A percentile compares a stretch with the other conserved stretches of the same genome.
Evolutionary conservation across 2,329 filamentous ascomycete genomes (phyloP).

Genomic region (Fusarium miscanthi): DNA sequence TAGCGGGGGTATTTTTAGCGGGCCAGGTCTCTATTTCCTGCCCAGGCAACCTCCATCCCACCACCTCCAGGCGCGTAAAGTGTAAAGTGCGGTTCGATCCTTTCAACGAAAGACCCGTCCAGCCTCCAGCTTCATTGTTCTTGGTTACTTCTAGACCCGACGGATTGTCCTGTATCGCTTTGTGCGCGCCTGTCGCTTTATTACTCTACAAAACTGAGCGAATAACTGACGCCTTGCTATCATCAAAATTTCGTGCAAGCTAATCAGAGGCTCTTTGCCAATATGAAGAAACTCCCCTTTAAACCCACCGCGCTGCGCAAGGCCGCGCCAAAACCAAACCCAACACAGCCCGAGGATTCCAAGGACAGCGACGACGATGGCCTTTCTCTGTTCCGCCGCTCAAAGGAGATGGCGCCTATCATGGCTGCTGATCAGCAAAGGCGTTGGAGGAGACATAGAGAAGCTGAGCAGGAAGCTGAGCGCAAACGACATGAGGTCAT

Average conservation of each 20-base stretch:
- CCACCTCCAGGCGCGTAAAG: constrained; percentile 35
- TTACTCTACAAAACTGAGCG: neutral
- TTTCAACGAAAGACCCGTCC: neutral
- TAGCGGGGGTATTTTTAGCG: constrained; percentile 38
- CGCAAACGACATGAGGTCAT: constrained; percentile 24
- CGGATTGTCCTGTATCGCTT: neutral
- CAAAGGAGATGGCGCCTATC: constrained; percentile 61
- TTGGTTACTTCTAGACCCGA: neutral
- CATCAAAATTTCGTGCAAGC: constrained; percentile 5
- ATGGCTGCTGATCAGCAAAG: constrained; percentile 56
- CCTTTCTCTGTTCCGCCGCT: constrained; percentile 62
- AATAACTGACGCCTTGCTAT: constrained; percentile 18
- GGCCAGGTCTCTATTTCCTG: neutral
- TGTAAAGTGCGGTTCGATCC: constrained; percentile 10
- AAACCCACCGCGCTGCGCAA: constrained; percentile 59
- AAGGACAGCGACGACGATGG: constrained; percentile 48
- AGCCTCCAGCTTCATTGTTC: neutral
- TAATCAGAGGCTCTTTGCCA: constrained; percentile 11
- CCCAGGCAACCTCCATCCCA: constrained; percentile 19
- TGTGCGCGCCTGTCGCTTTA: neutral
- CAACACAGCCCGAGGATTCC: constrained; percentile 27
- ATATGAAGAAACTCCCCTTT: constrained; percentile 60
- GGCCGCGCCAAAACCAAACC: constrained; percentile 46
- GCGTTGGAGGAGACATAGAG: constrained; percentile 40
- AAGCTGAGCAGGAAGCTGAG: constrained; percentile 34